Base-by-base conservation (phyloP, 2,329 filamentous ascomycete genomes). In the Aureobasidium sp. region DNA sequence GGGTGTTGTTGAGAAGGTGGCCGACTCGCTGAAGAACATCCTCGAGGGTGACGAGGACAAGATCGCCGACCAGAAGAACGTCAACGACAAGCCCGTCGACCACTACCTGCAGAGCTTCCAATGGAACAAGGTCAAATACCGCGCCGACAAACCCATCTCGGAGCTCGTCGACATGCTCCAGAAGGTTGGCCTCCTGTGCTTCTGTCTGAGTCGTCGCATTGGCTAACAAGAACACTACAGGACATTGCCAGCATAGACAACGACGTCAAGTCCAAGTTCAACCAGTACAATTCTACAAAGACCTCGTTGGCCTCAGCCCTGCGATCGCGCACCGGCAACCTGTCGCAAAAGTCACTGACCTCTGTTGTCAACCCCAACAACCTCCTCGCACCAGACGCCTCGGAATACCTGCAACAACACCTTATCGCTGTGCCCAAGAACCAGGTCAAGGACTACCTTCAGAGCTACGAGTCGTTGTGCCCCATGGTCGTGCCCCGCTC, bases 51-150 rank as follows among this genome's bases (percentile, higher is more conserved):
- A 93, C 70, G 89, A 93, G 71, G 86, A 86, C 66, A 91, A 91
- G 78, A 84, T 91, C 63, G 83, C 86, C 59, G 85, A 91, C 75
- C 91, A 96, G 78, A 96, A 96, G 81, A 89, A 87, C 71, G 92
- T 97, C 74, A 96, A 96, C 72, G 91, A 97, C 72, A 95, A 96
- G 75, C 92, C 94, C n/a, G 91, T 93, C 64, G 93, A 97, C 69
- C 88, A 93, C 73, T 99, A 97, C 73, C 79, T 99, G 49, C 85
- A 87, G 71, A 87, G 83, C 61, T 99, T 97, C 76, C 83, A 85
- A 67, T 99, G 94, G 94, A 97, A 97, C 79, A 97, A 94, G 76
- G 90, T 96, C 76, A 94, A 96, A 74, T 99, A 97, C 76, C 87
- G 94, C 69, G 88, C 90, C 65, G 94, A 99, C 75, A 95, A 93